phyloP scores from a whole-genome alignment of 129 eudicot genomes.

The Flaveria robusta region DNA sequence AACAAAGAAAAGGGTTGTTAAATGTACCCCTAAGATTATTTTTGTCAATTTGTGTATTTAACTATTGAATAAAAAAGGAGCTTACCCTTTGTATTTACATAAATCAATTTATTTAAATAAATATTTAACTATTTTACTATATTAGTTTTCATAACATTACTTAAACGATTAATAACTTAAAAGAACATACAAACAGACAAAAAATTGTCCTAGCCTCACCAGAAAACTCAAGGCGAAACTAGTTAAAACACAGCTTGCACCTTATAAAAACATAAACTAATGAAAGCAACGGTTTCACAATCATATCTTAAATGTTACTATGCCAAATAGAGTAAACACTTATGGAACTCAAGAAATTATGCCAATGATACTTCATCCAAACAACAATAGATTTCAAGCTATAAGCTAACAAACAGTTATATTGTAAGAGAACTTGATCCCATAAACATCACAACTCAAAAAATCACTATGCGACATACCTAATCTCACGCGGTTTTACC shows the following conservation, averaged over 20 bases:
- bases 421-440: constrained; percentile 16
- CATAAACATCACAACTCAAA: constrained; percentile 16
- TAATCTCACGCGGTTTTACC: constrained; percentile 13
- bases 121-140: not conserved
- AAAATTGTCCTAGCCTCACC: not conserved
- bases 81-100: not conserved
- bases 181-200: not conserved
- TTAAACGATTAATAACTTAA: not conserved
- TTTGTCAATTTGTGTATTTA: not conserved
- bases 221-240: too few species aligned
- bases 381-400: constrained; percentile 14
- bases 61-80: not conserved
- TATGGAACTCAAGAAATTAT: constrained; percentile 14
- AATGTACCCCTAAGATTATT: not conserved
- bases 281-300: too few species aligned
- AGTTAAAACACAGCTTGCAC: too few species aligned
- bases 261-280: too few species aligned
- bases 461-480: constrained; percentile 16
- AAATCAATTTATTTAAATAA: not conserved
- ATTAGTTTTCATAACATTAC: not conserved
- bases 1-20: not conserved
- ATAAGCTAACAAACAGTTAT: constrained; percentile 18
- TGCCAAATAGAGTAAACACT: not conserved
- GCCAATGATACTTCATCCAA: constrained; percentile 1
- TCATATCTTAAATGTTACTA: not conserved